phyloP scores from a whole-genome alignment of 345 rosid genomes.

The Rhizophora mangle region DNA sequence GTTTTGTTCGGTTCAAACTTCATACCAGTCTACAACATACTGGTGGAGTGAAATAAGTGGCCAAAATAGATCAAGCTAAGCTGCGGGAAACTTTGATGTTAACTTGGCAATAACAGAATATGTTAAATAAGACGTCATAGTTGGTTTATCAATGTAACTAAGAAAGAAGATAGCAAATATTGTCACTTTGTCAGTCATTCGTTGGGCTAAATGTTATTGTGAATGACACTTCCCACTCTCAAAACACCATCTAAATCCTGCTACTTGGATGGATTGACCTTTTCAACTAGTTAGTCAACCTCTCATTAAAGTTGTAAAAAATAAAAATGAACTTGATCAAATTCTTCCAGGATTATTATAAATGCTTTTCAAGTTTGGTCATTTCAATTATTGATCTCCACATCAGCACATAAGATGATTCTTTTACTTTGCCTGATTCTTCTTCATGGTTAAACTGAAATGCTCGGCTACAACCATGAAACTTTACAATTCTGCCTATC shows the following conservation, averaged over 20 bases:
- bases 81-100: background rate
- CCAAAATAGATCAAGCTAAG: background rate
- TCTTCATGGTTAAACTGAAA: background rate
- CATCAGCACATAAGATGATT: background rate
- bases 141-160: too few relatives aligned
- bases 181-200: too few relatives aligned
- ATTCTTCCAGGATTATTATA: slow-evolving; percentile 2
- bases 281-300: background rate
- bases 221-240: too few relatives aligned
- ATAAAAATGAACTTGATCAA: background rate
- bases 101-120: too few relatives aligned
- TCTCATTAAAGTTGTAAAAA: background rate
- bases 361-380: background rate
- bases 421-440: too few relatives aligned
- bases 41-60: background rate
- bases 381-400: background rate
- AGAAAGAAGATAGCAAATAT: too few relatives aligned
- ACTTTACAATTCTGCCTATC: too few relatives aligned
- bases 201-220: too few relatives aligned
- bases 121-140: too few relatives aligned
- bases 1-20: slow-evolving; percentile 10
- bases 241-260: background rate
- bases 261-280: background rate
- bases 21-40: background rate
- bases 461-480: background rate